Percentiles rank a stretch among this genome's conserved stretches.
Conservation (phyloP, 257 asterid species). For the Solanum pinnatisectum region DNA sequence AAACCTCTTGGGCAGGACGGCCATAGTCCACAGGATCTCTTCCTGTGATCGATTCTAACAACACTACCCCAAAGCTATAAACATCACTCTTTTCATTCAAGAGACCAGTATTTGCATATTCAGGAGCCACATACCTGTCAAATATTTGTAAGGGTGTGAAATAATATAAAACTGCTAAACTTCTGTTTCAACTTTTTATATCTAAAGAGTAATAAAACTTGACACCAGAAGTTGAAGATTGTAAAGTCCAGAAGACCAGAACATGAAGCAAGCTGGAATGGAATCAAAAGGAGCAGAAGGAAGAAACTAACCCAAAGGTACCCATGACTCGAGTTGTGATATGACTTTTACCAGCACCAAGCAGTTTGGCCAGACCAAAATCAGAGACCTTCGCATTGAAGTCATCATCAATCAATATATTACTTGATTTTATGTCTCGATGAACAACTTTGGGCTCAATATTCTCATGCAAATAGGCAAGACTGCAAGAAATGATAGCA, state of each 20-base stretch:
- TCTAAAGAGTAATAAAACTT: background rate
- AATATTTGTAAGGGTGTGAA: background rate
- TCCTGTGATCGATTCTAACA: conserved; percentile 87
- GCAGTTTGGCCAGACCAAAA: conserved; percentile 90
- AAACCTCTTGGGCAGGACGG: conserved; percentile 90
- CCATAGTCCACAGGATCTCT: conserved; percentile 97
- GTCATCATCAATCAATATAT: conserved; percentile 81
- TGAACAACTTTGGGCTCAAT: conserved; percentile 97
- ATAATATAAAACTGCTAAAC: background rate
- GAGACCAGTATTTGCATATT: conserved; percentile 92
- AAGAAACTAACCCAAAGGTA: conserved; percentile 73
- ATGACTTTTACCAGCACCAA: conserved; percentile 90
- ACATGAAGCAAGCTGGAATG: background rate
- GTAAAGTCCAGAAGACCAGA: background rate
- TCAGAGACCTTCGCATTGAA: conserved; percentile 92
- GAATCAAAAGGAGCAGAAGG: background rate
- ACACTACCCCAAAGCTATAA: conserved; percentile 86
- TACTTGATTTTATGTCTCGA: conserved; percentile 90
- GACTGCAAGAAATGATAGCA: conserved; percentile 36
- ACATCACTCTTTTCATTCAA: conserved; percentile 90
- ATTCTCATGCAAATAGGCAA: conserved; percentile 90
- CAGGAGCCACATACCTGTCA: conserved; percentile 94
- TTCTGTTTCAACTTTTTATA: background rate
- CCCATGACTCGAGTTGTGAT: conserved; percentile 97
- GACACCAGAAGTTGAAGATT: background rate